Base-by-base conservation (phyloP, 2,329 filamentous ascomycete genomes). In the Colletotrichum theobromicola region DNA sequence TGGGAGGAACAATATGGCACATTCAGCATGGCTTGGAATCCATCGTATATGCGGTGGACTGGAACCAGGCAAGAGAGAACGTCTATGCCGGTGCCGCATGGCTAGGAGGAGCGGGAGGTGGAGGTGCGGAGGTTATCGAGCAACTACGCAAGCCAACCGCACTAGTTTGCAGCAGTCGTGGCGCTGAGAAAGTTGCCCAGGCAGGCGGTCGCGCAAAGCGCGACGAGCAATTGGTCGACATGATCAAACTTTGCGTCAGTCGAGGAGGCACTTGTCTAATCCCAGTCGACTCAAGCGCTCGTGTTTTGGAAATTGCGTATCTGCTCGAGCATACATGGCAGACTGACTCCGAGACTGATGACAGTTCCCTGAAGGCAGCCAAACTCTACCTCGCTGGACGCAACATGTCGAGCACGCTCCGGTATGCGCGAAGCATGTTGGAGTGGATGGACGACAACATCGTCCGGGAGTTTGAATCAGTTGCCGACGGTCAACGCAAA, bases 371-470 rank as follows among this genome's bases (percentile, higher is more conserved):
- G 18, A 87, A 87, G 69, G 84, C 86, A 1, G 86, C 90, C 0
- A 91, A 89, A 78, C 87, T 98, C 1, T 98, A 95, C 81, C 88
- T 99, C 57, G 96, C 96, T 1, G 96, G 95, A 50, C 93, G 93
- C 74, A 98, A 95, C 75, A 94, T 95, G 77, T 93, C 94, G 72
- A 96, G 95, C 76, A 98, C 96, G 0, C 94, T 98, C 89, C 91
- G 95, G 67, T 95, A 98, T 78, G 94, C 96, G 30, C 91, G 96
- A 77, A 98, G 96, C 82, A 98, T 99, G 94, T 88, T 99, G 35
- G 97, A 99, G 81, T 99, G 97, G 97, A 98, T 99, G 96, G 96
- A 98, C 81, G 96, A 98, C 80, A 93, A 93, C 72, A 97, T 99
- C 74, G 94, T 98, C 55, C 93, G 95, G 69, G 96, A 98, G 79